Conservation (phyloP, 1,139 yeast genomes). For the Hyphopichia khmerensis region DNA sequence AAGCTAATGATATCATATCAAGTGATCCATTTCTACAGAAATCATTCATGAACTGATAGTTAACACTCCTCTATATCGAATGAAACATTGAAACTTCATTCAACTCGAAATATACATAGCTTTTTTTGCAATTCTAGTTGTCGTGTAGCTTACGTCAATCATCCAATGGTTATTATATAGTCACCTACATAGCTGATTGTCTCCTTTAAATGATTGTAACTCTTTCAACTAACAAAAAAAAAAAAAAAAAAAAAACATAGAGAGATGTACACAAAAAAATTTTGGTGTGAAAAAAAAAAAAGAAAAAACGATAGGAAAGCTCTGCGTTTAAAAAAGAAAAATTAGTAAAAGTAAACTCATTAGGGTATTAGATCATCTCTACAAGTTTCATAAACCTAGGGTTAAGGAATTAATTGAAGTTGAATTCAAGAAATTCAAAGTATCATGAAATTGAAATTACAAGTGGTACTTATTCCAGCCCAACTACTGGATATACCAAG, state of each 20-base stretch:
- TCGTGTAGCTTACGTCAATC: no score
- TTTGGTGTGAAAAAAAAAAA: neutral
- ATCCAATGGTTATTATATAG: no score
- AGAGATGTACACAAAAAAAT: neutral
- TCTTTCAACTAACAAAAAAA: neutral
- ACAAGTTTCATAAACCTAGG: neutral
- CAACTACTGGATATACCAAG: constrained; percentile 16
- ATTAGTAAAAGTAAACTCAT: neutral
- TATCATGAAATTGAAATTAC: constrained; percentile 29
- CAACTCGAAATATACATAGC: no score
- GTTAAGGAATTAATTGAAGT: no score
- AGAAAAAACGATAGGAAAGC: neutral
- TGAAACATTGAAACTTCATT: no score
- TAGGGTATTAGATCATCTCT: neutral
- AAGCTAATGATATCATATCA: neutral
- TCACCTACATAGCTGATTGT: no score
- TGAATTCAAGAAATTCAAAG: neutral
- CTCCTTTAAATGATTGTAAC: no score
- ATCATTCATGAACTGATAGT: neutral
- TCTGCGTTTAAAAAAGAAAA: neutral
- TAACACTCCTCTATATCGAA: no score
- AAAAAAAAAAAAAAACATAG: neutral
- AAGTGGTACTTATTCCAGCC: constrained; percentile 39
- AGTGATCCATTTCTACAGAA: neutral
- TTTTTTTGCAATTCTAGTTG: no score